phyloP scores from a whole-genome alignment of 306 rosid genomes.

The Lathyrus sativus region DNA sequence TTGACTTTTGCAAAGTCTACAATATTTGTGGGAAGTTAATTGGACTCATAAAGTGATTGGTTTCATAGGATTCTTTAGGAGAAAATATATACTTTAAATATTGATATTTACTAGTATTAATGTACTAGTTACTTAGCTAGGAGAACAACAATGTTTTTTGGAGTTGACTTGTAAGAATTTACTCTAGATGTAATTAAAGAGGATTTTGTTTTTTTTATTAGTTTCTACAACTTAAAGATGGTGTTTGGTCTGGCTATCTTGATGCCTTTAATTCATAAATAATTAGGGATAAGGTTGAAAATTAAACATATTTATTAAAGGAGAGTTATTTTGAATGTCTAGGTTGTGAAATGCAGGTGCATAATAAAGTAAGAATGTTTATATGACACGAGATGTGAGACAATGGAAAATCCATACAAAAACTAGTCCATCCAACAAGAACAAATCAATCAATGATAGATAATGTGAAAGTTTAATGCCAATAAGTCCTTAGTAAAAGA shows the following conservation, averaged over 20 bases:
- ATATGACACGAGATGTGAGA: too few species aligned
- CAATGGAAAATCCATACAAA: too few species aligned
- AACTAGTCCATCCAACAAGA: too few species aligned
- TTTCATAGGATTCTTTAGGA: neutral
- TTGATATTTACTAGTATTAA: too few species aligned
- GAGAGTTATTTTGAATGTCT: too few species aligned
- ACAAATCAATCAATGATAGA: conserved; percentile 5
- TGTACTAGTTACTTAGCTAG: neutral
- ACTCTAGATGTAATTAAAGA: neutral
- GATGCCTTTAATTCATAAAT: too few species aligned
- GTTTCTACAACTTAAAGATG: neutral
- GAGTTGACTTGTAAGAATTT: neutral
- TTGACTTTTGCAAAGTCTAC: conserved; percentile 33
- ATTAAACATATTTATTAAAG: too few species aligned
- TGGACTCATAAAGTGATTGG: neutral
- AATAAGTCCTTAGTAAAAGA: conserved; percentile 26
- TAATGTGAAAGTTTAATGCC: conserved; percentile 21
- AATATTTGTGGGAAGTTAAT: conserved; percentile 1
- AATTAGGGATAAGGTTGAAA: neutral
- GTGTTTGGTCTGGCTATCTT: neutral
- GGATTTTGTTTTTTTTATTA: neutral
- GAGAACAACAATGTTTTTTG: too few species aligned
- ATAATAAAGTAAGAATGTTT: too few species aligned
- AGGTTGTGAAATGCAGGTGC: too few species aligned
- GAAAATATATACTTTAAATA: neutral